Conservation (phyloP, 2,329 filamentous ascomycete species). For the Xylariaceae sp. region DNA sequence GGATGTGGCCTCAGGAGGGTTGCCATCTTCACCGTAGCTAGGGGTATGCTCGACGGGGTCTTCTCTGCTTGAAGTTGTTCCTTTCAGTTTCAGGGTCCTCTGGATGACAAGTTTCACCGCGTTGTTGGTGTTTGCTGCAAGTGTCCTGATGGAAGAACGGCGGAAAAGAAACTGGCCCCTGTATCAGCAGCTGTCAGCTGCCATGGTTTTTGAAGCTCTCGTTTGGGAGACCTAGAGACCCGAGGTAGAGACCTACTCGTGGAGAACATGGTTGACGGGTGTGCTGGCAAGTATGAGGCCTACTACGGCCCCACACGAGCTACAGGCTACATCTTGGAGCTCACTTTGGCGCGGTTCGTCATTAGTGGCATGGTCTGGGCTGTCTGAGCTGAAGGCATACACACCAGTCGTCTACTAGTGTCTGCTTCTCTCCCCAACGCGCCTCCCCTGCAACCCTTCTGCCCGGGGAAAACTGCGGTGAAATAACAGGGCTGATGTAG, state of each 20-base stretch:
- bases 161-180: constrained; percentile 32
- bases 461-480: constrained; percentile 14
- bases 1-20: too few relatives aligned
- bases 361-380: too few relatives aligned
- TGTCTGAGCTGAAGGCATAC: constrained; percentile 4
- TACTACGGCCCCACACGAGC: constrained; percentile 22
- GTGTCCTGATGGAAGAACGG: constrained; percentile 21
- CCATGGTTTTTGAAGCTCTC: too few relatives aligned
- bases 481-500: constrained; percentile 30
- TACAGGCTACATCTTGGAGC: constrained; percentile 30
- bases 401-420: constrained; percentile 30
- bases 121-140: constrained; percentile 5
- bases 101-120: constrained; percentile 25
- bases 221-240: too few relatives aligned
- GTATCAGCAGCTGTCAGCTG: too few relatives aligned
- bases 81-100: constrained; percentile 25
- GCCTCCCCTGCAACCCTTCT: constrained; percentile 16
- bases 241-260: constrained; percentile 24
- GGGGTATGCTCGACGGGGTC: too few relatives aligned
- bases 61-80: constrained; percentile 11
- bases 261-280: constrained; percentile 29
- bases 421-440: constrained; percentile 25
- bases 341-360: too few relatives aligned
- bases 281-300: constrained; percentile 28
- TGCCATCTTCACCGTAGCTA: too few relatives aligned